Evolutionary conservation across 1,284 basidiomycete genomes (phyloP).

Genomic region (Heterobasidion parviporum): DNA sequence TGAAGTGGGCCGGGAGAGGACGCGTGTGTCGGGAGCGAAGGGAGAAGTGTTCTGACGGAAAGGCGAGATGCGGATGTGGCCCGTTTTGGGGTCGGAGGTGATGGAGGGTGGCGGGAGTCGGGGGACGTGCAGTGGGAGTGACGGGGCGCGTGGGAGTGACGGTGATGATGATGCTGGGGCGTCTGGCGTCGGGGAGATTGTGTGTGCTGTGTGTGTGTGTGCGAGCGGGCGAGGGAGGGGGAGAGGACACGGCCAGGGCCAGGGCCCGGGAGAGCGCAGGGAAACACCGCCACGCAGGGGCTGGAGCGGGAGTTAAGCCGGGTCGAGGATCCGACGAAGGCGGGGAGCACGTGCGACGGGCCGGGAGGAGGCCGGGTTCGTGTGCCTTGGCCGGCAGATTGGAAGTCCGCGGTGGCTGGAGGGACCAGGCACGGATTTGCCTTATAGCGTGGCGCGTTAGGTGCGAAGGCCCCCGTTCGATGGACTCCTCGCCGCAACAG

Average conservation of each 20-base stretch:
- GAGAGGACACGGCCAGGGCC: not conserved
- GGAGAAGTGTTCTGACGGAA: no score
- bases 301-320: not conserved
- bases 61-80: not conserved
- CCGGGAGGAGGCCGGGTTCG: not conserved
- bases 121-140: not conserved
- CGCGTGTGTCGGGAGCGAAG: not conserved
- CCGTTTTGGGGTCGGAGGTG: not conserved
- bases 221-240: not conserved
- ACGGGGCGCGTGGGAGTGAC: not conserved
- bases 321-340: not conserved
- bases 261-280: not conserved
- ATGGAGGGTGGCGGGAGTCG: not conserved
- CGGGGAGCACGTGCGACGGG: not conserved
- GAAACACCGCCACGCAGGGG: not conserved
- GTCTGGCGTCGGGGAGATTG: not conserved
- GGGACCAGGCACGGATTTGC: slow-evolving; percentile 2
- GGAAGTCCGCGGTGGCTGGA: not conserved
- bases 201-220: not conserved
- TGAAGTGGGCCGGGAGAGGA: not conserved
- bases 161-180: not conserved
- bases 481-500: not conserved
- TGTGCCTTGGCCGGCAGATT: not conserved
- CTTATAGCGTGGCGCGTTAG: not conserved
- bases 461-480: not conserved